A percentile compares a stretch with the other conserved stretches of the same genome.
Conservation (phyloP, 352 stramenopile genomes). For the Globisporangium barbulae region DNA sequence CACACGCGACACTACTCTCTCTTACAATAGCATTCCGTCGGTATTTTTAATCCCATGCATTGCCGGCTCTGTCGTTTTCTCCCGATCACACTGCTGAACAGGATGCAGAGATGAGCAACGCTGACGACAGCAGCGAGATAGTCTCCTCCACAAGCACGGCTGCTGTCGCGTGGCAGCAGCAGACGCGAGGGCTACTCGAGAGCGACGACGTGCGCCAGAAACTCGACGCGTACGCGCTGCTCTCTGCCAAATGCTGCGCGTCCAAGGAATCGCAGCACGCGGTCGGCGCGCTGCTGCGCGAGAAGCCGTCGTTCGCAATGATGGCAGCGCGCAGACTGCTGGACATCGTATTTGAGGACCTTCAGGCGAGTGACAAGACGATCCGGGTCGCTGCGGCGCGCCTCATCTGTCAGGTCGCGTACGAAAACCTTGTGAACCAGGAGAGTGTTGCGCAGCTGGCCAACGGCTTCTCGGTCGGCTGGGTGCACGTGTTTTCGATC, state of each 20-base stretch:
- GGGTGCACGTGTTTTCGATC: conserved; percentile 50
- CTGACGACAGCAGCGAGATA: background rate
- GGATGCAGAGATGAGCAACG: conserved; percentile 3
- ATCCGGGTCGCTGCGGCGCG: conserved; percentile 41
- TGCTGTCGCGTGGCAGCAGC: conserved; percentile 18
- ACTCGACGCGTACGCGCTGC: conserved; percentile 29
- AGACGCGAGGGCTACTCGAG: conserved; percentile 15
- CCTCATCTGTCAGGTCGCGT: conserved; percentile 44
- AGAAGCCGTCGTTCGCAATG: background rate
- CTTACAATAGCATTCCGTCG: too few species aligned
- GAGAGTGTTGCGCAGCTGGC: conserved; percentile 26
- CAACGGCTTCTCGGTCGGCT: conserved; percentile 43
- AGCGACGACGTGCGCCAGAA: conserved; percentile 28
- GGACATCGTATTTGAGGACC: conserved; percentile 29
- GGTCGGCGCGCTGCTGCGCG: conserved; percentile 40
- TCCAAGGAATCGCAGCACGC: conserved; percentile 39
- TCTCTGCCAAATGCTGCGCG: conserved; percentile 30
- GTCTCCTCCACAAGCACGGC: background rate
- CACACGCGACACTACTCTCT: too few species aligned
- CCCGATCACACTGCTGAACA: background rate
- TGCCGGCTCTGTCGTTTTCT: background rate
- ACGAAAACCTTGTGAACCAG: conserved; percentile 47
- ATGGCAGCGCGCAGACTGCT: conserved; percentile 10
- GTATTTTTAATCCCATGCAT: too few species aligned
- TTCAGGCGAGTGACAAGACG: conserved; percentile 36